phyloP scores from a whole-genome alignment of 805 yeast species.

The Blastobotrys chiropterorum region DNA sequence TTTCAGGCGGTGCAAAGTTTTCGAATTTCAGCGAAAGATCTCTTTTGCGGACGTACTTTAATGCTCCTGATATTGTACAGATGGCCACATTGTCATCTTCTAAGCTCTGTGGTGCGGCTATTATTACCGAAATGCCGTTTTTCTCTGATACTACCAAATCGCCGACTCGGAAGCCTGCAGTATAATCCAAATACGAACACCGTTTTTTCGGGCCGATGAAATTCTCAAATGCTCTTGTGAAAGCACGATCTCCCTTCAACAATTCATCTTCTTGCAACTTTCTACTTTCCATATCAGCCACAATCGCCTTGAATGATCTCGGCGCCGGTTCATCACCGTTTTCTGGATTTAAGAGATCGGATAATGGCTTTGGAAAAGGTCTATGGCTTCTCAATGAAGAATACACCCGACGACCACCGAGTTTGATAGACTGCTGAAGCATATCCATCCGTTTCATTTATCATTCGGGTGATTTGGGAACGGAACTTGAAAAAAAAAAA shows the following conservation, averaged over 20 bases:
- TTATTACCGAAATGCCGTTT: slow-evolving; percentile 5
- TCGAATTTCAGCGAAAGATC: background rate
- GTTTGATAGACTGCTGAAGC: background rate
- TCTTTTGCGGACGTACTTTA: background rate
- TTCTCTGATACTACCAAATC: slow-evolving; percentile 6
- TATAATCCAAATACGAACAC: background rate
- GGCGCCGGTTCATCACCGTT: background rate
- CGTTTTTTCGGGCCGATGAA: background rate
- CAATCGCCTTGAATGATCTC: slow-evolving; percentile 1
- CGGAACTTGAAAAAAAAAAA: background rate
- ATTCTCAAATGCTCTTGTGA: background rate
- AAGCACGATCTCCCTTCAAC: background rate
- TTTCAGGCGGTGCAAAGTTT: background rate
- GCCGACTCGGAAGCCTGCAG: slow-evolving; percentile 4
- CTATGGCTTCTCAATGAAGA: background rate
- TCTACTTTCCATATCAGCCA: background rate
- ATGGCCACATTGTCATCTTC: slow-evolving; percentile 1
- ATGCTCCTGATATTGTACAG: background rate
- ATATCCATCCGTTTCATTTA: background rate
- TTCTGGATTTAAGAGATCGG: background rate
- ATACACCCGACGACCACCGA: background rate
- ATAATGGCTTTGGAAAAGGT: background rate
- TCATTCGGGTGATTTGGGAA: background rate
- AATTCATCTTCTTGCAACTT: background rate
- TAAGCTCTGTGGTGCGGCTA: slow-evolving; percentile 1